These are phyloP conservation scores for Rugonectria rugulosa DNA, from an alignment of 2,329 filamentous ascomycete species.

Conservation along the genomic window DNA sequence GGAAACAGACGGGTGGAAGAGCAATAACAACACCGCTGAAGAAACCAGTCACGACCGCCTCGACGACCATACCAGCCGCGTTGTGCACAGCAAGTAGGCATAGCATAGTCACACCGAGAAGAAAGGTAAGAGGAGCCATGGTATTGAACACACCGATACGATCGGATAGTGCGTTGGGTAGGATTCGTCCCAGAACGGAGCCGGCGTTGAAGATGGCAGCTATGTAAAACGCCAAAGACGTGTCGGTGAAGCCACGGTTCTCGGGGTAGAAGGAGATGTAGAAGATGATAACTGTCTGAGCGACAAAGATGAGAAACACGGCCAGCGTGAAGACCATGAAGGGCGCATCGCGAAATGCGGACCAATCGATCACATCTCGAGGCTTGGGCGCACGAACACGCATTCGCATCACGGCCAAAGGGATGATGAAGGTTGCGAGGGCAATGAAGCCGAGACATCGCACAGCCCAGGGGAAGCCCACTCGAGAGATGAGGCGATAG, in stretches of 20 bases:
- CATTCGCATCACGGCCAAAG: slow-evolving; percentile 38
- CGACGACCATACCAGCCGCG: slow-evolving; percentile 44
- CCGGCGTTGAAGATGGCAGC: slow-evolving; percentile 60
- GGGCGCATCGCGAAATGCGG: slow-evolving; percentile 31
- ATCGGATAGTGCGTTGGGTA: slow-evolving; percentile 55
- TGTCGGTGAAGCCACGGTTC: slow-evolving; percentile 41
- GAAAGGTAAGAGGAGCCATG: slow-evolving; percentile 37
- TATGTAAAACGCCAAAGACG: slow-evolving; percentile 41
- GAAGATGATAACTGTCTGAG: slow-evolving; percentile 48
- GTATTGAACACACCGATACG: slow-evolving; percentile 47
- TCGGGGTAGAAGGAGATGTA: slow-evolving; percentile 54
- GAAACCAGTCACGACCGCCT: slow-evolving; percentile 49
- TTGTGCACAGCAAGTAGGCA: slow-evolving; percentile 47
- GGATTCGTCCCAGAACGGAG: slow-evolving; percentile 56
- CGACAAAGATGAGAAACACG: slow-evolving; percentile 45
- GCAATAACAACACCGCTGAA: slow-evolving; percentile 52
- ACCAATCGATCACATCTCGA: background rate
- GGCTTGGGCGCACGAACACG: slow-evolving; percentile 24
- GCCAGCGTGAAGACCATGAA: slow-evolving; percentile 44
- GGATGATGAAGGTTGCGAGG: slow-evolving; percentile 36
- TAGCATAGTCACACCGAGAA: slow-evolving; percentile 43
- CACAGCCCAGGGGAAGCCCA: slow-evolving; percentile 30
- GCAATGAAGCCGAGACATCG: slow-evolving; percentile 12
- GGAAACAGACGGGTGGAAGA: slow-evolving; percentile 42
- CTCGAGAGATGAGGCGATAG: slow-evolving; percentile 39